Evolutionary conservation across 345 rosid species (phyloP).

Genomic region (Citrus mangshanensis): DNA sequence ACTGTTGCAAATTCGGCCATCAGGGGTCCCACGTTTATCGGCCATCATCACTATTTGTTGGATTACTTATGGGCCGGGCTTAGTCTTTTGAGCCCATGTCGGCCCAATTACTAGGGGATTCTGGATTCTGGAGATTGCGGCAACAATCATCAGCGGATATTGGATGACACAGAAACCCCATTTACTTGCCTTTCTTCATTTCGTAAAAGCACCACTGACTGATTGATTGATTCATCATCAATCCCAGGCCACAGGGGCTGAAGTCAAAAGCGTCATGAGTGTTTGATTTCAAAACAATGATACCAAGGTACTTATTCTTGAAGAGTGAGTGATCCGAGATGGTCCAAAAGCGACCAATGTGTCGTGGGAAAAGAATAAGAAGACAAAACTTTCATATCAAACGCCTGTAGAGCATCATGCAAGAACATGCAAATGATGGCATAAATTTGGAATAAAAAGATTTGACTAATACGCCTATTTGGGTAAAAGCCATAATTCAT

Average conservation of each 20-base stretch:
- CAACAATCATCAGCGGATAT: not conserved
- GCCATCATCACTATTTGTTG: rapidly evolving
- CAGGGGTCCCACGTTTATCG: not conserved
- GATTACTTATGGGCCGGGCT: not conserved
- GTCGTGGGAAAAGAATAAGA: not conserved
- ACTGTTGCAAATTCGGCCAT: not conserved
- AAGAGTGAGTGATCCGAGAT: not conserved
- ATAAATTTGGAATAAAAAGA: not conserved
- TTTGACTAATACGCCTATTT: conserved; percentile 12
- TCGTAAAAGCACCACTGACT: not conserved
- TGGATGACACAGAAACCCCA: not conserved
- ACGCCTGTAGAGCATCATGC: not conserved
- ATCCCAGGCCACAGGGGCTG: not conserved
- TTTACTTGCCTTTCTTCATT: not conserved
- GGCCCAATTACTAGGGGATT: not conserved
- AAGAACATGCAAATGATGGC: conserved; percentile 12
- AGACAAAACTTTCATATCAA: conserved; percentile 11
- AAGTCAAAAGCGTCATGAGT: conserved; percentile 7
- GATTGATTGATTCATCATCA: not conserved
- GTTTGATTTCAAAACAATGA: not conserved
- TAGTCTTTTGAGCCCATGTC: not conserved
- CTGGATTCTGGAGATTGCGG: not conserved
- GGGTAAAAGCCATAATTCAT: conserved; percentile 12
- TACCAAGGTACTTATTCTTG: not conserved
- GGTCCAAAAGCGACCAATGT: not conserved